These are phyloP conservation scores for Cryptococcus neoformans DNA, from an alignment of 1,284 basidiomycete genomes.

Conservation along the genomic window DNA sequence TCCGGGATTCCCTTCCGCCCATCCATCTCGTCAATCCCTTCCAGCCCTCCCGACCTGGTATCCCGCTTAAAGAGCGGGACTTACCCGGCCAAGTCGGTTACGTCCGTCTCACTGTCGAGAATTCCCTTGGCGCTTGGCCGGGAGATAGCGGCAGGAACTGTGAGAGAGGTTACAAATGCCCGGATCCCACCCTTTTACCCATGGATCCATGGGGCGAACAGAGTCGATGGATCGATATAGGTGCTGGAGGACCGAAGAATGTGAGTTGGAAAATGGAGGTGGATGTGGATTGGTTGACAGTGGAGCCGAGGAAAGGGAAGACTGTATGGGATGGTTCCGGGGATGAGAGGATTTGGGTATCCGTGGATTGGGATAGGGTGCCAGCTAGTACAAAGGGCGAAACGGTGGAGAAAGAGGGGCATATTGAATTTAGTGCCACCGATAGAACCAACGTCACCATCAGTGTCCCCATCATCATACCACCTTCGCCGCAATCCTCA, in stretches of 20 bases:
- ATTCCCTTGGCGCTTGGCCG: slow-evolving; percentile 52
- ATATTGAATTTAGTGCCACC: slow-evolving; percentile 10
- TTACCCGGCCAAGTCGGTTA: slow-evolving; percentile 37
- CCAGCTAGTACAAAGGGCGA: slow-evolving; percentile 13
- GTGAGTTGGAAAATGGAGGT: slow-evolving; percentile 58
- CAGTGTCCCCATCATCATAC: slow-evolving; percentile 51
- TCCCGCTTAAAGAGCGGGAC: slow-evolving; percentile 50
- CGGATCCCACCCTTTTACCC: slow-evolving; percentile 52
- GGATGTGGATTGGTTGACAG: slow-evolving; percentile 58
- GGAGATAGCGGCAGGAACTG: slow-evolving; percentile 48
- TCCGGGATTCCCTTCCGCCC: slow-evolving; percentile 19
- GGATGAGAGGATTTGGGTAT: slow-evolving; percentile 58
- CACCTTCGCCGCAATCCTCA: slow-evolving; percentile 46
- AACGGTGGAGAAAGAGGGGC: slow-evolving; percentile 4
- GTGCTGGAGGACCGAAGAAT: slow-evolving; percentile 59
- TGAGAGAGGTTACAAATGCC: slow-evolving; percentile 53
- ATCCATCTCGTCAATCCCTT: slow-evolving; percentile 25
- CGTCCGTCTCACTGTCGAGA: slow-evolving; percentile 63
- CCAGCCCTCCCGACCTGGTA: slow-evolving; percentile 15
- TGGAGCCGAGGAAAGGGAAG: slow-evolving; percentile 55
- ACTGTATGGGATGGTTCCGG: slow-evolving; percentile 53
- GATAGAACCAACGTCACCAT: slow-evolving; percentile 24
- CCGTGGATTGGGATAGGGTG: slow-evolving; percentile 61
- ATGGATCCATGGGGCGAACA: slow-evolving; percentile 58
- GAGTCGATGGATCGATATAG: slow-evolving; percentile 61